Percentiles rank a stretch among this genome's conserved stretches.
Conservation (phyloP, 2,329 filamentous ascomycete species). For the Aspergillus sp. region DNA sequence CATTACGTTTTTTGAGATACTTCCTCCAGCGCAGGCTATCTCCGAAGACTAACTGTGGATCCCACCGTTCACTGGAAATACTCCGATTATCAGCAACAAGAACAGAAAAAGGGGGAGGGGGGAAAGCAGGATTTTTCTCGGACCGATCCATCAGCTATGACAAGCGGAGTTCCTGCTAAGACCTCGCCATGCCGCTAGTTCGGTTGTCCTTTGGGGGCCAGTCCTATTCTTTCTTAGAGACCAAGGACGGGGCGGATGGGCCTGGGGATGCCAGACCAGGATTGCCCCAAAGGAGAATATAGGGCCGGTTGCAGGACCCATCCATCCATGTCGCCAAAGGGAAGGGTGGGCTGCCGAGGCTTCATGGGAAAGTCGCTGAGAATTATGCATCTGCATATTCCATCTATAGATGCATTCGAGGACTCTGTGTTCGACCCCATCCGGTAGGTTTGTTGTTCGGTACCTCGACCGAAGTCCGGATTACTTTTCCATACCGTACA, state of each 20-base stretch:
- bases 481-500: neutral
- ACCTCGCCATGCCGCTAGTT: neutral
- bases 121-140: neutral
- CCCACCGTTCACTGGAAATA: neutral
- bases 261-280: neutral
- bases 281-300: neutral
- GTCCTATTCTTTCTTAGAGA: neutral
- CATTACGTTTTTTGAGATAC: neutral
- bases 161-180: neutral
- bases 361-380: neutral
- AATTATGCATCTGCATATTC: neutral
- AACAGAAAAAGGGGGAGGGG: neutral
- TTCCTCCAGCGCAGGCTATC: neutral
- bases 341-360: conserved; percentile 3
- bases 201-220: neutral
- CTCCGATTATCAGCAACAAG: neutral
- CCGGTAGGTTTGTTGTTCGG: no score
- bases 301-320: neutral
- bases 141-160: neutral
- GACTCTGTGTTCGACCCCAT: no score
- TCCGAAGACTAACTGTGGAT: neutral
- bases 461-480: no score
- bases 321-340: neutral
- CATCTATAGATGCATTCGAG: neutral
- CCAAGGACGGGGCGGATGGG: neutral